Conservation (phyloP, 371 early-diverging fungal species). For the Parasitella parasitica region DNA sequence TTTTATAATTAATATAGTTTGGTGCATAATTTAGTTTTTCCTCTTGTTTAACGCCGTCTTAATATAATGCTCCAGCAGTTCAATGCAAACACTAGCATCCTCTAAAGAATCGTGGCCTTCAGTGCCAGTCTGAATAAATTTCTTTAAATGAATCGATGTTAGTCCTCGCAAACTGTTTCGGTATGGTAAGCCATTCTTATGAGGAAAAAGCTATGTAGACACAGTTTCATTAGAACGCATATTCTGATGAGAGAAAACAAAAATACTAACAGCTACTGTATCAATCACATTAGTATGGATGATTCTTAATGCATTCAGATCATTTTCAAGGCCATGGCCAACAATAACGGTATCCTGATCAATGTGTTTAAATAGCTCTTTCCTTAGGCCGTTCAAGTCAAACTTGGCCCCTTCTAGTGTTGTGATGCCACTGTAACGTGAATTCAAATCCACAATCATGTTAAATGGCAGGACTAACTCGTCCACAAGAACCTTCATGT, state of each 20-base stretch:
- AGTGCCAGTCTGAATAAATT: conserved; percentile 54
- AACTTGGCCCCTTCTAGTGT: conserved; percentile 48
- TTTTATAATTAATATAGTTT: no score
- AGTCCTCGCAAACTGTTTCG: conserved; percentile 39
- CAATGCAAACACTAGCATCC: conserved; percentile 58
- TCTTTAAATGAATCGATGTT: conserved; percentile 29
- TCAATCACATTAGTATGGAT: conserved; percentile 44
- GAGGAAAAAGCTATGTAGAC: conserved; percentile 37
- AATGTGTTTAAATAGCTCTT: conserved; percentile 41
- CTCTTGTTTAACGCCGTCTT: not conserved
- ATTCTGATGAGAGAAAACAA: not conserved
- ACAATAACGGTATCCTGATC: conserved; percentile 41
- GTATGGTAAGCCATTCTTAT: conserved; percentile 46
- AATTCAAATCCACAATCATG: conserved; percentile 55
- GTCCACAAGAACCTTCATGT: conserved; percentile 46
- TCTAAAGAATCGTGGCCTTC: conserved; percentile 61
- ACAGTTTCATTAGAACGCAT: not conserved
- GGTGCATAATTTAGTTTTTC: no score
- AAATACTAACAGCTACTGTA: conserved; percentile 41
- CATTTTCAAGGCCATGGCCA: conserved; percentile 57
- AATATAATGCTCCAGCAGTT: conserved; percentile 29
- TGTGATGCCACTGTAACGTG: conserved; percentile 57
- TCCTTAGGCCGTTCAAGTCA: conserved; percentile 40
- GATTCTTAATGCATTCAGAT: conserved; percentile 48
- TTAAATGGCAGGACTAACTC: conserved; percentile 54